Conservation (phyloP, 2,329 filamentous ascomycete species). For the Escovopsis weberi region DNA sequence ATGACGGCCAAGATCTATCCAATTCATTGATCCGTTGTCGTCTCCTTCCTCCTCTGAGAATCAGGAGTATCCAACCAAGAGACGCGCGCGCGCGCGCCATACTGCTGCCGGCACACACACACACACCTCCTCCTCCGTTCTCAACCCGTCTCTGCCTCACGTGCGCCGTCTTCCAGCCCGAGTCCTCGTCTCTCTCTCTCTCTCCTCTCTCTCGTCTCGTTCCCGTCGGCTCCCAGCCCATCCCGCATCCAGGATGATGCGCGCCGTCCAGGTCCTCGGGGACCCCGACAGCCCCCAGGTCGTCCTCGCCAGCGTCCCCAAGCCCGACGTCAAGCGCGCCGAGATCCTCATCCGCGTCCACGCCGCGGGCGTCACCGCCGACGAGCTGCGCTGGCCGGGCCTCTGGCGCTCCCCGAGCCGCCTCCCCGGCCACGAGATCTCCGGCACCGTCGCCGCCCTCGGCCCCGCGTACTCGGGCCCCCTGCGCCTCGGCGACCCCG, state of each 20-base stretch:
- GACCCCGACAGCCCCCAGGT: conserved; percentile 9
- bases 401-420: conserved; percentile 14
- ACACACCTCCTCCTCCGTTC: too few relatives aligned
- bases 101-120: too few relatives aligned
- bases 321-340: conserved; percentile 6
- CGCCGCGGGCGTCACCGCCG: conserved; percentile 20
- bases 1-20: too few relatives aligned
- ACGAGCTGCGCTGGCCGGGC: conserved; percentile 21
- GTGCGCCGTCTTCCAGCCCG: too few relatives aligned
- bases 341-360: conserved; percentile 18
- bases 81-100: too few relatives aligned
- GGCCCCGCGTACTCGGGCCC: conserved; percentile 12
- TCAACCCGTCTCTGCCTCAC: too few relatives aligned
- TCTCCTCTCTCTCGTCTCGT: too few relatives aligned
- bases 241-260: conserved; percentile 11
- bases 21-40: too few relatives aligned
- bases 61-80: too few relatives aligned
- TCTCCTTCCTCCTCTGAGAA: too few relatives aligned
- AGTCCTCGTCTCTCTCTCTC: too few relatives aligned
- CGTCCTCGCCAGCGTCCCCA: conserved; percentile 5
- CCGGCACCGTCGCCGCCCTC: conserved; percentile 15
- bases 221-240: too few relatives aligned
- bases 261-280: conserved; percentile 18
- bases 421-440: conserved; percentile 22
- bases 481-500: conserved; percentile 8